Conservation (phyloP, 192 early-diverging fungal genomes). For the Coemansia interrupta region DNA sequence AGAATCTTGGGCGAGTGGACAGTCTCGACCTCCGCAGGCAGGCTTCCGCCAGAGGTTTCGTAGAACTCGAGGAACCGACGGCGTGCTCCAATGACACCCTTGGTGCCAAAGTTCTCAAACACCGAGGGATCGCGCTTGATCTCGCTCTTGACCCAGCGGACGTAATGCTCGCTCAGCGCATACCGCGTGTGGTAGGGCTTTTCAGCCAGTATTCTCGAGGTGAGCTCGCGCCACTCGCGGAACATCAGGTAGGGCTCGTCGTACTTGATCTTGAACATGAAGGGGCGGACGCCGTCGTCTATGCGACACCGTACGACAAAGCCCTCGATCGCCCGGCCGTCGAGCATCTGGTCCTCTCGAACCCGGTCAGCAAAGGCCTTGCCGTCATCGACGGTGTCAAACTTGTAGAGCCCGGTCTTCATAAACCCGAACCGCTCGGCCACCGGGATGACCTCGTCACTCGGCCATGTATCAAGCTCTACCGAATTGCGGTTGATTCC, state of each 20-base stretch:
- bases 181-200: constrained; percentile 52
- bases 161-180: constrained; percentile 66
- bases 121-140: constrained; percentile 59
- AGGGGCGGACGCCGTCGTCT: constrained; percentile 19
- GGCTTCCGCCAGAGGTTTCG: constrained; percentile 33
- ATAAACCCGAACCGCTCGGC: constrained; percentile 76
- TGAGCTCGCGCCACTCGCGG: constrained; percentile 95
- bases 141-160: constrained; percentile 67
- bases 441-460: constrained; percentile 57
- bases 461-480: constrained; percentile 69
- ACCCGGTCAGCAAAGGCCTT: constrained; percentile 67
- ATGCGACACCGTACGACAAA: constrained; percentile 81
- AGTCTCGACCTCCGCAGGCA: constrained; percentile 16
- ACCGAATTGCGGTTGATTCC: constrained; percentile 82
- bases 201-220: constrained; percentile 58
- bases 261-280: constrained; percentile 92
- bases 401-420: constrained; percentile 52
- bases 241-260: constrained; percentile 93
- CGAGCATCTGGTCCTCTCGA: constrained; percentile 59
- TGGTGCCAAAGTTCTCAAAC: constrained; percentile 63
- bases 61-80: constrained; percentile 70
- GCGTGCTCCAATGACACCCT: constrained; percentile 80
- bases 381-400: constrained; percentile 61
- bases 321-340: constrained; percentile 79
- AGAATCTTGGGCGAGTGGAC: constrained; percentile 11